Evolutionary conservation across 1,139 yeast species (phyloP).

Genomic region (Sugiyamaella xylanicola): DNA sequence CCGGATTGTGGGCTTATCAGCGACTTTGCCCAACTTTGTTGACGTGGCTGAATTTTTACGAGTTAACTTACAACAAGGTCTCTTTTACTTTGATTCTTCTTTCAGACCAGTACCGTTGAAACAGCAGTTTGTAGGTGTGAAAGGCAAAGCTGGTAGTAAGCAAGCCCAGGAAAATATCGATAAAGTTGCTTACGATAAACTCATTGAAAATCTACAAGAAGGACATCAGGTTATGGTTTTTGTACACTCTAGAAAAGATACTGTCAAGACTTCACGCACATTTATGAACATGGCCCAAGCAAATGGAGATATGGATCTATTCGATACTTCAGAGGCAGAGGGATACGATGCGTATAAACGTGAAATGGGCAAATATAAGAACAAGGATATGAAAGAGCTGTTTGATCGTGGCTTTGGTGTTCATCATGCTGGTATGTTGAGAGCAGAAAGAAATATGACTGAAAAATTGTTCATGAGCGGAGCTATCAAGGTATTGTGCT

Average conservation of each 20-base stretch:
- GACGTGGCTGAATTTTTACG: conserved; percentile 97
- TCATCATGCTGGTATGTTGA: conserved; percentile 96
- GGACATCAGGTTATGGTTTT: conserved; percentile 96
- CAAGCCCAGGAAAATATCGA: conserved; percentile 79
- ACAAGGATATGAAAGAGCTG: conserved; percentile 77
- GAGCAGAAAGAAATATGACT: conserved; percentile 86
- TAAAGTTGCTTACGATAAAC: conserved; percentile 72
- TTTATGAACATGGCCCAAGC: conserved; percentile 71
- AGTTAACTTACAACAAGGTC: conserved; percentile 84
- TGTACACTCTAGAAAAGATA: conserved; percentile 94
- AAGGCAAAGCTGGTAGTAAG: conserved; percentile 77
- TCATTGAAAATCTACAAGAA: conserved; percentile 61
- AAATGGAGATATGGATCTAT: conserved; percentile 54
- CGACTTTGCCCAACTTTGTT: conserved; percentile 88
- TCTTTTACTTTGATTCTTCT: conserved; percentile 91
- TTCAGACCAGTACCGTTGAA: conserved; percentile 93
- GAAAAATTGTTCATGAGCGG: conserved; percentile 88
- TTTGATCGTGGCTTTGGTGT: conserved; percentile 85
- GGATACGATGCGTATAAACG: conserved; percentile 53
- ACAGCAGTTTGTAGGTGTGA: conserved; percentile 84
- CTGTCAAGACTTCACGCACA: conserved; percentile 76
- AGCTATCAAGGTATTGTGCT: conserved; percentile 83
- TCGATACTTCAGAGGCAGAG: conserved; percentile 58
- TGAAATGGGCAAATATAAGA: conserved; percentile 75
- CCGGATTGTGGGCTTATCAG: conserved; percentile 93